Evolutionary conservation across 371 early-diverging fungal species (phyloP), one percentile per base, ranked within the genome.

Genomic region (Mortierella sp.): DNA sequence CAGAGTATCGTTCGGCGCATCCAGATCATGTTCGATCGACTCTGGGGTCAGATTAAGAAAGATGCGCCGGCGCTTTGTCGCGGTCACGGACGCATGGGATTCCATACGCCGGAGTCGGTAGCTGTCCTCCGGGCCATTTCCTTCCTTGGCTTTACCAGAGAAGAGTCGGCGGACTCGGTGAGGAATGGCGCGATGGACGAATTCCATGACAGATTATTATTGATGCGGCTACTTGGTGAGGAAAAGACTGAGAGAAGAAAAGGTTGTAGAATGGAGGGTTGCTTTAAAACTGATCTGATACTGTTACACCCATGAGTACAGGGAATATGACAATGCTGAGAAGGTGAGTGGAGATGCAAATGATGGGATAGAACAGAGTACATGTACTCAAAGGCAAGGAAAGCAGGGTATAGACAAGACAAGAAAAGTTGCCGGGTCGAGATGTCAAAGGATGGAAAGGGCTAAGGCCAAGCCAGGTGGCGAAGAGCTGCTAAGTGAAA

Each of bases 101-200:
- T 76, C 76, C 76, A 76, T 76, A 34, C 76, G 59, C 60, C 65
- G 64, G 12, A 76, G 65, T 26, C 76, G 64, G 32, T 76, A 76
- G 50, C 76, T 76, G 58, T 76, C 76, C 50, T 76, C 76, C 50
- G 65, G 61, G 23, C 76, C 76, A 34, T 46, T 47, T 34, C 70
- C 76, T n/a, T 60, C 69, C 23, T 56, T 64, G 31, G 50, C n/a
- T 50, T 64, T 64, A 41, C 28, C 26, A 14, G 56, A 26, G 55
- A 76, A 64, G 14, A 76, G 57, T 3, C 76, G 60, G 24, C 76
- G 76, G 46, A 76, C 53, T 27, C 53, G 60, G 48, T 64, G 69
- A 7, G 76, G 76, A 32, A 76, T 56, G 31, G 70, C 76, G 26
- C 76, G 76, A 57, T 76, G 57, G 43, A 76, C 39, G 34, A 68